phyloP scores from a whole-genome alignment of 2,329 filamentous ascomycete species.

The Stromatinia cepivora region DNA sequence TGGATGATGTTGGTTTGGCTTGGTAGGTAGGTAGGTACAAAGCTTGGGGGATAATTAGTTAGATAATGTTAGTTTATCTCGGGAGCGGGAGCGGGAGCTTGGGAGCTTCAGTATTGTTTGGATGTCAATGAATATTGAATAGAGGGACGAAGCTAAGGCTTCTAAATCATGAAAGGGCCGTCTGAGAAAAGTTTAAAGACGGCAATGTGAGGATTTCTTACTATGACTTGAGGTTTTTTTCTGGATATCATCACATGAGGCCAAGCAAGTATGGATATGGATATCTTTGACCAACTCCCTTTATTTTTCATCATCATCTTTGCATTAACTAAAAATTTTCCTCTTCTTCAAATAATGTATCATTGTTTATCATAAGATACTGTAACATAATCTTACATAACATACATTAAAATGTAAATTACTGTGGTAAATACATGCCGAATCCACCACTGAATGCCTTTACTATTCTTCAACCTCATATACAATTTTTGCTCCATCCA shows the following conservation, averaged over 20 bases:
- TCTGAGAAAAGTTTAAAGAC: too few species aligned
- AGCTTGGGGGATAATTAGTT: background rate
- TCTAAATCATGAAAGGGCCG: too few species aligned
- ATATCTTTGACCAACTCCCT: background rate
- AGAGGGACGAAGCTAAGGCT: too few species aligned
- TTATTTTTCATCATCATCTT: background rate
- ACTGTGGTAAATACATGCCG: slow-evolving; percentile 8
- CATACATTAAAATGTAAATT: slow-evolving; percentile 14
- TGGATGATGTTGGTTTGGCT: background rate
- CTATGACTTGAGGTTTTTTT: background rate
- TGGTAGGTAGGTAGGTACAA: background rate
- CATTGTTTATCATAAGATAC: background rate
- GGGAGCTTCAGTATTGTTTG: background rate
- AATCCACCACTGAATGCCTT: slow-evolving; percentile 1
- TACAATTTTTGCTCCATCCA: slow-evolving; percentile 3
- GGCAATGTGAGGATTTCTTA: too few species aligned
- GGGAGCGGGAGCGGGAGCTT: background rate
- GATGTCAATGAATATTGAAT: too few species aligned
- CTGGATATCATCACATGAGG: too few species aligned
- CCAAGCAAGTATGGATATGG: background rate
- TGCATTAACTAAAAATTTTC: too few species aligned
- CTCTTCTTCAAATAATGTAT: background rate
- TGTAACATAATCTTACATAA: slow-evolving; percentile 3
- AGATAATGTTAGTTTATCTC: background rate
- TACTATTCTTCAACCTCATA: background rate